These are phyloP conservation scores for Cryphonectria japonica DNA, from an alignment of 2,329 filamentous ascomycete genomes.

Conservation along the genomic window DNA sequence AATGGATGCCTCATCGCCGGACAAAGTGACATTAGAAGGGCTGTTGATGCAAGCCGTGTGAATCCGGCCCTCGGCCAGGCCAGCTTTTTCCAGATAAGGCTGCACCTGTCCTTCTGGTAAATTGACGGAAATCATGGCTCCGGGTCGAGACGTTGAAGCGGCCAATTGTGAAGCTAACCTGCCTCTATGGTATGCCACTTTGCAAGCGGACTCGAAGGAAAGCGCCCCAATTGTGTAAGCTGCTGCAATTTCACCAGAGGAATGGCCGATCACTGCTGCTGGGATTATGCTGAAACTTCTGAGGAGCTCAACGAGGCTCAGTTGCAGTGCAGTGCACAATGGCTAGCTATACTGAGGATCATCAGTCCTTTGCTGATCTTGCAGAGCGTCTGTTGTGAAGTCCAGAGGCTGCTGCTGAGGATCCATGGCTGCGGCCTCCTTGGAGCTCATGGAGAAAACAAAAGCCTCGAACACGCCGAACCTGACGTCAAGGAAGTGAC, in stretches of 20 bases:
- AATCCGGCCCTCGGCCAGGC: slow-evolving; percentile 31
- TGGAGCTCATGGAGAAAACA: slow-evolving; percentile 5
- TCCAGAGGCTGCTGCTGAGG: slow-evolving; percentile 34
- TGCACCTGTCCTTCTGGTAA: slow-evolving; percentile 5
- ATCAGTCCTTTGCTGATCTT: background rate
- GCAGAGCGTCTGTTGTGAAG: background rate
- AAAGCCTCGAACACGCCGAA: background rate
- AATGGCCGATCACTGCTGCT: slow-evolving; percentile 40
- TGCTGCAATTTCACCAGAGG: slow-evolving; percentile 44
- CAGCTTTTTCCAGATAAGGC: background rate
- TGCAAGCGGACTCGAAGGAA: slow-evolving; percentile 36
- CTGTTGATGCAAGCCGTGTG: slow-evolving; percentile 48
- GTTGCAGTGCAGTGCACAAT: slow-evolving; percentile 32
- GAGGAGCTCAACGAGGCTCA: slow-evolving; percentile 41
- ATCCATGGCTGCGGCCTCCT: slow-evolving; percentile 43
- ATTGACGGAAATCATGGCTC: slow-evolving; percentile 31
- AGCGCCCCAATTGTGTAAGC: slow-evolving; percentile 40
- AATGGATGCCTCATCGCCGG: slow-evolving; percentile 34
- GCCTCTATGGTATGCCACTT: slow-evolving; percentile 40
- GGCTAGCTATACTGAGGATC: slow-evolving; percentile 15
- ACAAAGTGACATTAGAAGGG: slow-evolving; percentile 37
- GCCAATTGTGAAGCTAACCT: slow-evolving; percentile 3
- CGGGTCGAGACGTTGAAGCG: background rate
- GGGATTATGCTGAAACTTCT: slow-evolving; percentile 32
- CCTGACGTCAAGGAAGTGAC: no score